Conservation (phyloP, 768 basidiomycete species). For the Phlegmacium glaucopus region DNA sequence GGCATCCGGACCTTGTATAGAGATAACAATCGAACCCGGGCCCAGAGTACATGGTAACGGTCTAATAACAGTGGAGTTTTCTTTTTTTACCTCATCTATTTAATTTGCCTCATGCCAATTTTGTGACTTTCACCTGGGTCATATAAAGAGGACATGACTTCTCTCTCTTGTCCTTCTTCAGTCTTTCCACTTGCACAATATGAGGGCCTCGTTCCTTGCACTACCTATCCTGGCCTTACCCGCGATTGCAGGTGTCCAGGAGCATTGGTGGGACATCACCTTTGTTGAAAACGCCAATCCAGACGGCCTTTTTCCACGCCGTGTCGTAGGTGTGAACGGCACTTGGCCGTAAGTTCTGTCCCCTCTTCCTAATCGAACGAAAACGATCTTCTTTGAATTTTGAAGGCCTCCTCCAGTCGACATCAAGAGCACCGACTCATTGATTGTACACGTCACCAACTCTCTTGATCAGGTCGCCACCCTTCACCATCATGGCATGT, state of each 20-base stretch:
- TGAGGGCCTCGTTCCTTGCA: too few relatives aligned
- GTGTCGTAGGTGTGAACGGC: constrained; percentile 84
- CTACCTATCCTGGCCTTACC: constrained; percentile 31
- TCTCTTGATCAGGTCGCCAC: constrained; percentile 62
- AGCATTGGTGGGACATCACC: constrained; percentile 90
- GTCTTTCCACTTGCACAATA: too few relatives aligned
- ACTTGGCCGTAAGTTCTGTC: constrained; percentile 81
- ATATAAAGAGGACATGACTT: too few relatives aligned
- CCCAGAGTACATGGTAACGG: too few relatives aligned
- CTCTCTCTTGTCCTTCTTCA: too few relatives aligned
- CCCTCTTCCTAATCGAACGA: neutral
- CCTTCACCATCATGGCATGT: constrained; percentile 95
- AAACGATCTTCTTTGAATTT: neutral
- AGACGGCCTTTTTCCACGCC: constrained; percentile 73
- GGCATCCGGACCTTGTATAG: too few relatives aligned
- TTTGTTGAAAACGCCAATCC: constrained; percentile 80
- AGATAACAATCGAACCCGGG: too few relatives aligned
- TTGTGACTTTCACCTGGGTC: too few relatives aligned
- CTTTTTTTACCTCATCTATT: too few relatives aligned
- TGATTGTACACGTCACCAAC: constrained; percentile 78
- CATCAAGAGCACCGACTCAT: constrained; percentile 64
- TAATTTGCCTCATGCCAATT: too few relatives aligned
- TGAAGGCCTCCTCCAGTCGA: constrained; percentile 78
- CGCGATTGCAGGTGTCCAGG: constrained; percentile 60
- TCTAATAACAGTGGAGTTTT: too few relatives aligned